Evolutionary conservation across 495 filamentous ascomycete genomes (phyloP).

Genomic region (Hyaloscypha hepaticicola): DNA sequence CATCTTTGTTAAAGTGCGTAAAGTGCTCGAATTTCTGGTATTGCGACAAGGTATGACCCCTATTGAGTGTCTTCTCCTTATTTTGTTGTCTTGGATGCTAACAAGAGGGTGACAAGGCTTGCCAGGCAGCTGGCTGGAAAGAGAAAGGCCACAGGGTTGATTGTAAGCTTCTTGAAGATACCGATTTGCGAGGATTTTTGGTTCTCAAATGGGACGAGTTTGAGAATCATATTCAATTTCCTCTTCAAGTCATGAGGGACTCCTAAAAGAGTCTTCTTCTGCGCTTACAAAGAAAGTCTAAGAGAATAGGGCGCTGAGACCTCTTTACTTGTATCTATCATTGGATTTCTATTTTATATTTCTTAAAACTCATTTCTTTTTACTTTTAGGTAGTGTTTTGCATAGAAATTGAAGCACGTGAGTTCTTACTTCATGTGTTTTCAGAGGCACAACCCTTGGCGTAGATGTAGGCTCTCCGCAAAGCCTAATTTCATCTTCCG

Average conservation of each 20-base stretch:
- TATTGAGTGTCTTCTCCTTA: slow-evolving; percentile 22
- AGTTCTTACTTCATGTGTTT: no score
- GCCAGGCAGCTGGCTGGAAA: slow-evolving; percentile 38
- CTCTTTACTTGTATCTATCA: no score
- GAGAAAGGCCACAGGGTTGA: slow-evolving; percentile 38
- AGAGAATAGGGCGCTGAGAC: no score
- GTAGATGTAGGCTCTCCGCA: no score
- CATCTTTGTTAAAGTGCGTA: slow-evolving; percentile 28
- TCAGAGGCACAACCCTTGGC: no score
- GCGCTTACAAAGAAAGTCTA: no score
- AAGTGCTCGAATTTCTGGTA: slow-evolving; percentile 37
- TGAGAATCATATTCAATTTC: slow-evolving; percentile 35
- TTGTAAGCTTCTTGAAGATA: slow-evolving; percentile 40
- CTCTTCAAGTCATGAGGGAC: slow-evolving; percentile 28
- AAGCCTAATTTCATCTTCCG: no score
- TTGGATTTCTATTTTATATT: no score
- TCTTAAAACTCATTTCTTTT: no score
- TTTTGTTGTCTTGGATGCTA: slow-evolving; percentile 28
- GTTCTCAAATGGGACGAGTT: slow-evolving; percentile 37
- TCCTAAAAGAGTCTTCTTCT: no score
- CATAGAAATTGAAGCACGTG: no score
- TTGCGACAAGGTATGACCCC: slow-evolving; percentile 34
- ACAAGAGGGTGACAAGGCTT: slow-evolving; percentile 29
- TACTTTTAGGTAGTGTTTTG: no score
- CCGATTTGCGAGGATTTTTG: slow-evolving; percentile 35